A percentile compares a stretch with the other conserved stretches of the same genome.
phyloP scores from a whole-genome alignment of 371 early-diverging fungal species.

The Mucor mucedo region DNA sequence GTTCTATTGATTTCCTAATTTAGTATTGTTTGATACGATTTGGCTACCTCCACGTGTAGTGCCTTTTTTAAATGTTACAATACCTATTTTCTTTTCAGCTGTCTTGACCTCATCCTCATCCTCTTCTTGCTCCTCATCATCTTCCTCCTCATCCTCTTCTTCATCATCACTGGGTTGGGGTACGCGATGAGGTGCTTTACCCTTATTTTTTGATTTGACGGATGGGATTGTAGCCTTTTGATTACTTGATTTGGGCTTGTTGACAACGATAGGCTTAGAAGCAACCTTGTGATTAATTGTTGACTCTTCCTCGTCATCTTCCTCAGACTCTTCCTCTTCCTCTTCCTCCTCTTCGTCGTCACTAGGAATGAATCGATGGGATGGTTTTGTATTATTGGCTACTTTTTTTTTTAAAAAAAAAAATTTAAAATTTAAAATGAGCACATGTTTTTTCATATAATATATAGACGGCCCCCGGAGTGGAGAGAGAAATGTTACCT shows the following conservation, averaged over 20 bases:
- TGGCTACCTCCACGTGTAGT: neutral
- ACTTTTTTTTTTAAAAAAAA: neutral
- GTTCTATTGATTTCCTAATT: neutral
- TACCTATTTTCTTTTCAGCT: neutral
- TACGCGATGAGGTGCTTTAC: conserved; percentile 9
- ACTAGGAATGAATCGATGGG: conserved; percentile 32
- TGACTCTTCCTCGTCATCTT: conserved; percentile 1
- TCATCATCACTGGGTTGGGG: conserved; percentile 32
- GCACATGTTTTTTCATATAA: conserved; percentile 1
- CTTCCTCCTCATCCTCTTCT: conserved; percentile 14
- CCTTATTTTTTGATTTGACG: conserved; percentile 13
- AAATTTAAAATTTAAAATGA: neutral
- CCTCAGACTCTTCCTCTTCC: conserved; percentile 11
- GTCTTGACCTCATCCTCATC: neutral
- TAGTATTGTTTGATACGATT: neutral
- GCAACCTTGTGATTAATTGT: neutral
- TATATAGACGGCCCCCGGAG: neutral
- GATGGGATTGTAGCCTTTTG: neutral
- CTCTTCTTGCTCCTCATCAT: neutral
- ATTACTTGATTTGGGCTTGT: neutral
- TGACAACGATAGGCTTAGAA: conserved; percentile 4
- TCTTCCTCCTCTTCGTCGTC: conserved; percentile 40
- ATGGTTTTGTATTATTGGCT: conserved; percentile 10
- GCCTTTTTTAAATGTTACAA: too few relatives aligned
- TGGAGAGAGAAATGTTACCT: conserved; percentile 10